These are phyloP conservation scores for Paecilomyces sp. DNA, from an alignment of 2,329 filamentous ascomycete genomes.

Conservation along the genomic window DNA sequence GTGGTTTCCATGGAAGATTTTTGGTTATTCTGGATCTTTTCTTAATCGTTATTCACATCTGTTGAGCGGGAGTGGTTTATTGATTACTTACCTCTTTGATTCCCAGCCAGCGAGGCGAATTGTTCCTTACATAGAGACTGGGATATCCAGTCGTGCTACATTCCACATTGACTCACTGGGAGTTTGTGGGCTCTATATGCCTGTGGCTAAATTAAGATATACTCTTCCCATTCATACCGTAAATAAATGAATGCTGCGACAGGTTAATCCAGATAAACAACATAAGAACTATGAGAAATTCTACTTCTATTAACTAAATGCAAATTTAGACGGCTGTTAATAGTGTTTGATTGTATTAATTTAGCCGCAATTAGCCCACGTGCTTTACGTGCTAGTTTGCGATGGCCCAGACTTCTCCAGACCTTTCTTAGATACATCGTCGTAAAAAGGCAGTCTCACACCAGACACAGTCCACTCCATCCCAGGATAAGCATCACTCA, in stretches of 20 bases:
- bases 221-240: too few relatives aligned
- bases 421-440: conserved; percentile 16
- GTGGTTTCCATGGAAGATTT: too few relatives aligned
- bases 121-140: neutral
- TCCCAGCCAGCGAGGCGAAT: neutral
- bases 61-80: neutral
- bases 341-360: neutral
- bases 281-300: too few relatives aligned
- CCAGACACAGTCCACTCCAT: conserved; percentile 54
- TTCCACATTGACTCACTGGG: neutral
- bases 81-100: neutral
- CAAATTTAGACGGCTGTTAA: neutral
- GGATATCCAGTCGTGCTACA: neutral
- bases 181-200: neutral
- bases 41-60: neutral
- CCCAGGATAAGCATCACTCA: conserved; percentile 83
- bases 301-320: too few relatives aligned
- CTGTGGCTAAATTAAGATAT: neutral
- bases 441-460: conserved; percentile 43
- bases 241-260: too few relatives aligned
- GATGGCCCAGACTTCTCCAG: conserved; percentile 5
- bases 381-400: neutral
- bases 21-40: neutral
- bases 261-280: too few relatives aligned
- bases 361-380: neutral